A percentile compares a stretch with the other conserved stretches of the same genome.
These are phyloP conservation scores for Cystofilobasidium macerans DNA, from an alignment of 768 basidiomycete species.

Conservation along the genomic window DNA sequence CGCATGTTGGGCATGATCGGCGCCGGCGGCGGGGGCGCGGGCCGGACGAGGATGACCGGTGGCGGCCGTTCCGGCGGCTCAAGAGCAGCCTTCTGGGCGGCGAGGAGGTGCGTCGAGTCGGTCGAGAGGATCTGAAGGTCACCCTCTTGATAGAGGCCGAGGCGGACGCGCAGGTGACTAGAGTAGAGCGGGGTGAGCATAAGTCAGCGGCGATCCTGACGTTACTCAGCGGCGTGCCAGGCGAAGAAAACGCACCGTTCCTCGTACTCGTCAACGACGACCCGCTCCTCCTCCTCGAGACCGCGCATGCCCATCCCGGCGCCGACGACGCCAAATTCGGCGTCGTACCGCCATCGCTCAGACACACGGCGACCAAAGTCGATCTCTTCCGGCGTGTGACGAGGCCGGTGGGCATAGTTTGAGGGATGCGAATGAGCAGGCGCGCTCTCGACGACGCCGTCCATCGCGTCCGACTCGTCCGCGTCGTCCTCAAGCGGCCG, in stretches of 20 bases:
- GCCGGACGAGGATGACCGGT: slow-evolving; percentile 24
- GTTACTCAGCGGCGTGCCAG: no score
- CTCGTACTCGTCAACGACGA: slow-evolving; percentile 41
- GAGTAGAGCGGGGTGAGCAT: no score
- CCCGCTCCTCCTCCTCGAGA: slow-evolving; percentile 34
- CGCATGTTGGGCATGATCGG: slow-evolving; percentile 8
- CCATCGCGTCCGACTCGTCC: slow-evolving; percentile 28
- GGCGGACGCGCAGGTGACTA: slow-evolving; percentile 19
- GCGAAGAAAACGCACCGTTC: slow-evolving; percentile 22
- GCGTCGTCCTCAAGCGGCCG: slow-evolving; percentile 21
- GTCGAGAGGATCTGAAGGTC: slow-evolving; percentile 16
- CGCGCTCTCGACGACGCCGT: slow-evolving; percentile 28
- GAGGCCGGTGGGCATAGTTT: background rate
- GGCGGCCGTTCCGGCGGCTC: slow-evolving; percentile 24
- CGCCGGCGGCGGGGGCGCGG: slow-evolving; percentile 4
- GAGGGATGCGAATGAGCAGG: background rate
- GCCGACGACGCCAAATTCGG: slow-evolving; percentile 31
- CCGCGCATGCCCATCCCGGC: slow-evolving; percentile 38
- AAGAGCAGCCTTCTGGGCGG: slow-evolving; percentile 19
- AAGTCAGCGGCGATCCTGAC: no score
- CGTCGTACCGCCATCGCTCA: slow-evolving; percentile 40
- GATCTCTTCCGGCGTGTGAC: background rate
- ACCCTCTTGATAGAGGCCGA: slow-evolving; percentile 7
- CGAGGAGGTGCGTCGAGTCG: slow-evolving; percentile 14
- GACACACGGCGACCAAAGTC: slow-evolving; percentile 31